Base-by-base conservation (phyloP, 805 yeast species). In the Sugiyamaella marilandica region DNA sequence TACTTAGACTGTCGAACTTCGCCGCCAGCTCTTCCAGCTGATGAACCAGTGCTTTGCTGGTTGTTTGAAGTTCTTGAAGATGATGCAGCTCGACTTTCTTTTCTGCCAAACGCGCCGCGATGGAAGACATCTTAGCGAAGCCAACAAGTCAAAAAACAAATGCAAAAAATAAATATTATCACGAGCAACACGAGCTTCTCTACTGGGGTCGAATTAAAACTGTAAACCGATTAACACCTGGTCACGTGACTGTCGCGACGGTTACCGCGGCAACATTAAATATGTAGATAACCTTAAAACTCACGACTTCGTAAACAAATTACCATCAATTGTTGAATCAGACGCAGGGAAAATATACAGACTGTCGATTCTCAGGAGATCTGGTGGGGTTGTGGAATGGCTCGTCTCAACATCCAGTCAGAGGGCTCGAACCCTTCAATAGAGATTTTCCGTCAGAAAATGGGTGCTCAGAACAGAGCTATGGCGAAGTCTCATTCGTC, bases 61-160 rank as follows among this genome's bases (percentile, higher is more conserved):
- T 73, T 5, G 65, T 66, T 50, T 77, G 73, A 10, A 83, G 70
- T 53, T 76, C 77, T 36, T 70, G 74, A 10, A 83, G 66, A 33
- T 74, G 68, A 47, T 71, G 76, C 14, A 84, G 73, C 55, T 83
- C 87, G 18, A 70, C 70, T 49, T 71, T 62, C 58, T 82, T 82
- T 47, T 77, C 80, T 2, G 57, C 57, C 31, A 70, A 65, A 41
- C 67, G 59, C 33, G 59, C 61, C 9, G 67, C 68, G 4, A 73
- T 56, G 16, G 68, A 59, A 66, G 48, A 45, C 47, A 45, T 45
- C 3, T 3, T 10, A 24, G 29, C 29, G 3, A 7, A 24, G 8
- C 37, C 5, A 14, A 10, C 37, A 39, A 39, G 21, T 14, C 5
- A 9, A 39, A 10, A 36, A 16, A 14, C 14, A 39, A 39, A 39